These are phyloP conservation scores for Metschnikowia arizonensis DNA, from an alignment of 805 yeast genomes.

Conservation along the genomic window DNA sequence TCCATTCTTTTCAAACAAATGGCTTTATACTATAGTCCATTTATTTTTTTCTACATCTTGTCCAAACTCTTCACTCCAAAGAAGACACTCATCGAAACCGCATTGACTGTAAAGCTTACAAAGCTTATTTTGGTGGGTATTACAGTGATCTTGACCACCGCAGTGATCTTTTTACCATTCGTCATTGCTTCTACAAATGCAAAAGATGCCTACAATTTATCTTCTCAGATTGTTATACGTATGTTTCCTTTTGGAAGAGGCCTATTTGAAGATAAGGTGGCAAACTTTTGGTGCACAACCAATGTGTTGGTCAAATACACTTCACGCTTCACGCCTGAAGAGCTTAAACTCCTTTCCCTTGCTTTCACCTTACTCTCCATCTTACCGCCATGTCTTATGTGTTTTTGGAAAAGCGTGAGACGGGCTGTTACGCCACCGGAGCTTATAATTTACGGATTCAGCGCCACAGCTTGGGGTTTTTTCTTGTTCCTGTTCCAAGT, in stretches of 20 bases:
- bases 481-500: slow-evolving; percentile 91
- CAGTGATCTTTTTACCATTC: slow-evolving; percentile 57
- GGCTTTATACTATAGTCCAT: slow-evolving; percentile 91
- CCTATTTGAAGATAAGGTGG: slow-evolving; percentile 94
- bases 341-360: slow-evolving; percentile 59
- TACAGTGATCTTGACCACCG: slow-evolving; percentile 56
- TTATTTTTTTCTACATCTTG: slow-evolving; percentile 75
- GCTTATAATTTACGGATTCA: slow-evolving; percentile 59
- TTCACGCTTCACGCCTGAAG: slow-evolving; percentile 45
- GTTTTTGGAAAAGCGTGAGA: slow-evolving; percentile 35
- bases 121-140: slow-evolving; percentile 59
- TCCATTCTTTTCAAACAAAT: slow-evolving; percentile 89
- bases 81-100: slow-evolving; percentile 20
- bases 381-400: slow-evolving; percentile 28
- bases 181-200: slow-evolving; percentile 34
- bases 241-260: slow-evolving; percentile 94
- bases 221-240: slow-evolving; percentile 56
- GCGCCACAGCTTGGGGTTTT: slow-evolving; percentile 82
- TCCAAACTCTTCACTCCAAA: slow-evolving; percentile 37
- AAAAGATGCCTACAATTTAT: slow-evolving; percentile 28
- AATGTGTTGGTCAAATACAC: slow-evolving; percentile 74
- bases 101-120: slow-evolving; percentile 41
- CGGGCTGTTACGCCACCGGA: slow-evolving; percentile 18
- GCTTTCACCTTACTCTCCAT: slow-evolving; percentile 44
- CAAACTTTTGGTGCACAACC: slow-evolving; percentile 96